Percentiles rank a stretch among this genome's conserved stretches.
Conservation (phyloP, 495 filamentous ascomycete genomes). For the Lasiosphaeria miniovina region DNA sequence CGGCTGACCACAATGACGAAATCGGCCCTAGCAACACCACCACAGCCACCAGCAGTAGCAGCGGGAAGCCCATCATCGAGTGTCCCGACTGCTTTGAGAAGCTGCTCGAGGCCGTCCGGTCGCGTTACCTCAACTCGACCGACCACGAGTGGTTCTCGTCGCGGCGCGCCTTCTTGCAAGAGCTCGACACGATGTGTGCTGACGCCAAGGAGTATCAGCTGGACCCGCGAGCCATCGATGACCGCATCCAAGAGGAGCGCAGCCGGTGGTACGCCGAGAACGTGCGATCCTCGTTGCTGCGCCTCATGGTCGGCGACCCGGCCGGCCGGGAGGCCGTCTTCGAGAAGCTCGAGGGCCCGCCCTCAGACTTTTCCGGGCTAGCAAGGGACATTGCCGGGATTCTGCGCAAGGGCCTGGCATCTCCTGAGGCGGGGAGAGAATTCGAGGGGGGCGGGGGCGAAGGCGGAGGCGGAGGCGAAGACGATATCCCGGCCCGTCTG, state of each 20-base stretch:
- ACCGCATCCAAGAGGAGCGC: slow-evolving; percentile 40
- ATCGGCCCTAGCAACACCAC: too few relatives aligned
- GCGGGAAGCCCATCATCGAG: slow-evolving; percentile 25
- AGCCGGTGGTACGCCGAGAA: slow-evolving; percentile 42
- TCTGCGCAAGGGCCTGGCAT: slow-evolving; percentile 13
- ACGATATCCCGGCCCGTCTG: slow-evolving; percentile 21
- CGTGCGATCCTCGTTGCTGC: slow-evolving; percentile 30
- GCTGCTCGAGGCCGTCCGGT: slow-evolving; percentile 35
- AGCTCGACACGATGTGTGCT: slow-evolving; percentile 38
- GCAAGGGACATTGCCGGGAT: slow-evolving; percentile 24
- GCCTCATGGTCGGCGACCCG: slow-evolving; percentile 30
- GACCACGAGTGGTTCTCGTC: slow-evolving; percentile 43
- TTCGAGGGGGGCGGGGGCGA: too few relatives aligned
- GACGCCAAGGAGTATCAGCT: slow-evolving; percentile 36
- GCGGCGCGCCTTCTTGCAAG: slow-evolving; percentile 36
- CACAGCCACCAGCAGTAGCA: background rate
- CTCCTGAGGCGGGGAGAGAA: background rate
- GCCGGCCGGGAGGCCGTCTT: slow-evolving; percentile 15
- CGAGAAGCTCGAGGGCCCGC: slow-evolving; percentile 27
- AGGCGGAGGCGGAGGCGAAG: slow-evolving; percentile 7
- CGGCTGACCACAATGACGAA: slow-evolving; percentile 20
- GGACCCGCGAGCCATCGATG: slow-evolving; percentile 37
- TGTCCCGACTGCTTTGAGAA: slow-evolving; percentile 39
- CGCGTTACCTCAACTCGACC: slow-evolving; percentile 31
- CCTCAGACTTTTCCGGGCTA: slow-evolving; percentile 13